These are phyloP conservation scores for Hygrocybe coccinea DNA, from an alignment of 768 basidiomycete genomes.

Conservation along the genomic window DNA sequence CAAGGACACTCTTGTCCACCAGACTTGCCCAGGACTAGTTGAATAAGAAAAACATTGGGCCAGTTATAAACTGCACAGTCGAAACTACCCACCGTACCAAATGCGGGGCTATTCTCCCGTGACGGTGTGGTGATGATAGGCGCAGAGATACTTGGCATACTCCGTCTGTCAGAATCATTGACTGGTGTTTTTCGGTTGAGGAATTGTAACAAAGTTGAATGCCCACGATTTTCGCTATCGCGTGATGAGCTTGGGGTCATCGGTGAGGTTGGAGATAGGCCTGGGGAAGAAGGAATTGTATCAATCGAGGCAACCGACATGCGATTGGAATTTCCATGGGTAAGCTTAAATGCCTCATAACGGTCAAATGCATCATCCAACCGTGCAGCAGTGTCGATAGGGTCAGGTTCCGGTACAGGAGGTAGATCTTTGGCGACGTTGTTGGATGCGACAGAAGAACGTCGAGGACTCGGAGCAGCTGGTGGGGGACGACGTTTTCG, in stretches of 20 bases:
- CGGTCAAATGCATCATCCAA: conserved; percentile 86
- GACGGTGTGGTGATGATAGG: conserved; percentile 46
- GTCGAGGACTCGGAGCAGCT: conserved; percentile 43
- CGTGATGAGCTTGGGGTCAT: conserved; percentile 27
- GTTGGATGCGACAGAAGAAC: conserved; percentile 26
- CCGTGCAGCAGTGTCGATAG: conserved; percentile 38
- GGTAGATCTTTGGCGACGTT: conserved; percentile 49
- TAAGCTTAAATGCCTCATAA: conserved; percentile 77
- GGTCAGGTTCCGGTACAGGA: conserved; percentile 37
- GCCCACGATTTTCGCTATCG: conserved; percentile 32
- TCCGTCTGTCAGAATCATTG: conserved; percentile 40
- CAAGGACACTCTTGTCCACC: conserved; percentile 77
- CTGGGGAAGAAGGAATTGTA: conserved; percentile 34
- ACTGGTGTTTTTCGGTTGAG: conserved; percentile 59
- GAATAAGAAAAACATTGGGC: conserved; percentile 3
- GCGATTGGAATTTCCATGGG: conserved; percentile 42
- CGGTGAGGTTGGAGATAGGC: conserved; percentile 15
- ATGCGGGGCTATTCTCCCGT: conserved; percentile 53
- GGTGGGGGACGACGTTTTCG: conserved; percentile 47
- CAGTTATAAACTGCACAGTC: neutral
- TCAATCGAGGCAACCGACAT: conserved; percentile 64
- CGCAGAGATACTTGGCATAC: conserved; percentile 58
- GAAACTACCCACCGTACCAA: conserved; percentile 53
- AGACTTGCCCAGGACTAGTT: conserved; percentile 91
- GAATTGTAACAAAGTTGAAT: conserved; percentile 57